Evolutionary conservation across 1,284 basidiomycete species (phyloP).

Genomic region (Cryptococcus maquisensis): DNA sequence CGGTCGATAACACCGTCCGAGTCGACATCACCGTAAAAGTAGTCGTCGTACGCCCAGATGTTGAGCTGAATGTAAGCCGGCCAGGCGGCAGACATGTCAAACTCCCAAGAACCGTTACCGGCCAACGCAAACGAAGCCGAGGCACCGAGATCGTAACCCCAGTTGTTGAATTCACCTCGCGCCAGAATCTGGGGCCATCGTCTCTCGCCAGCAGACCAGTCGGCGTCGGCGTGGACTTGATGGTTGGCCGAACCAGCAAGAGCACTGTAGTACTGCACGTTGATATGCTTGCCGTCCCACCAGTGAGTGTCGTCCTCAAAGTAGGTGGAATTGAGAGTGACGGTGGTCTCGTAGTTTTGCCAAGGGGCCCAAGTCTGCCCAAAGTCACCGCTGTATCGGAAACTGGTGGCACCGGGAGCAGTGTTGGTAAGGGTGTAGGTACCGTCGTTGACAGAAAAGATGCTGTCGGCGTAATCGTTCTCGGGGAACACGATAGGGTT

Average conservation of each 20-base stretch:
- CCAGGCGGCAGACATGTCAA: conserved; percentile 74
- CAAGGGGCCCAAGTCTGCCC: conserved; percentile 78
- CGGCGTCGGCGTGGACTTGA: conserved; percentile 71
- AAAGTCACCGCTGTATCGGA: conserved; percentile 80
- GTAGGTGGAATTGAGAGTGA: conserved; percentile 58
- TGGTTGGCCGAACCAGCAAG: conserved; percentile 60
- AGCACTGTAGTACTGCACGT: conserved; percentile 81
- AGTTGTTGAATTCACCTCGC: conserved; percentile 80
- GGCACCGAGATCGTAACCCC: conserved; percentile 83
- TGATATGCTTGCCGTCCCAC: conserved; percentile 78
- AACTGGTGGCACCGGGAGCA: conserved; percentile 78
- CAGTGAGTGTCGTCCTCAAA: conserved; percentile 56
- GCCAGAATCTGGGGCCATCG: conserved; percentile 79
- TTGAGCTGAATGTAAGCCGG: conserved; percentile 82
- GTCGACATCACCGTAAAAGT: conserved; percentile 84
- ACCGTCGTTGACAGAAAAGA: conserved; percentile 60
- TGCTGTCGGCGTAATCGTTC: conserved; percentile 61
- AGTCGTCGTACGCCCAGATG: conserved; percentile 80
- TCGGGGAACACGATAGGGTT: conserved; percentile 77
- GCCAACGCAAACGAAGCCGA: conserved; percentile 62
- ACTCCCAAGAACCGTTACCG: conserved; percentile 52
- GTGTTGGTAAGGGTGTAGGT: conserved; percentile 72
- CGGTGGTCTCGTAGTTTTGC: conserved; percentile 68
- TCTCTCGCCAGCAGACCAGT: conserved; percentile 58
- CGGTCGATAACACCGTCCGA: conserved; percentile 81